Evolutionary conservation across 2,329 filamentous ascomycete genomes (phyloP), one percentile per base, ranked within the genome.

Genomic region (Chaetomium sp.): DNA sequence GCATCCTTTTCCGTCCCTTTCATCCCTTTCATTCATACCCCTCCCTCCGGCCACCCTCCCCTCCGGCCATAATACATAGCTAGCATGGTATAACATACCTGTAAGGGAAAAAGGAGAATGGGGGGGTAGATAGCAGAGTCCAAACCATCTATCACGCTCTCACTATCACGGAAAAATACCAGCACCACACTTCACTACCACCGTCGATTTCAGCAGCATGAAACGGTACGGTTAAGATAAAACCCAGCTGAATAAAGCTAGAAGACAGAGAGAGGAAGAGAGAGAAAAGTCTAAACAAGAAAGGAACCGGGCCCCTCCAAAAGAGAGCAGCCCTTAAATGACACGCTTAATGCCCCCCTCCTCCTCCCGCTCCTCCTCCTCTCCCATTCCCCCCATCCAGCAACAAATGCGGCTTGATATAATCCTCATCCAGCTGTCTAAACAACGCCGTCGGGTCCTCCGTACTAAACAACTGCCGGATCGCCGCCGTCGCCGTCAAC

Each of bases 391-490:
- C 77, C 46, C 86, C 87, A 72, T 96, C 91, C 19, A 97, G 79
- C 61, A 97, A 72, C 54, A 97, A 73, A 68, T 86, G 89, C 14
- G 92, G 92, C 76, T 97, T 97, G 71, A 97, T 91, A 70, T 91
- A 96, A 58, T 91, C 90, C 71, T 99, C 94, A 69, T 99, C 94
- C 58, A 99, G 76, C 72, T 96, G 91, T 63, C 85, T 86, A 71
- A 99, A 95, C 73, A 95, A 83, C 46, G 88, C 90, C 8, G 89
- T 88, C 45, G 95, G 91, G 69, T 99, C 94, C 50, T 95, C 90
- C 0, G 87, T 81, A 12, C 87, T 88, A 63, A 95, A 84, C 7
- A 99, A 76, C 67, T 92, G 88, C 55, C 85, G 84, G 56, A 96
- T 84, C 0, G 91, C 88, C 35, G 84, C 87, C 19, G 84, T 81